Conservation (phyloP, 2,329 filamentous ascomycete species). For the Coniochaeta sp. region DNA sequence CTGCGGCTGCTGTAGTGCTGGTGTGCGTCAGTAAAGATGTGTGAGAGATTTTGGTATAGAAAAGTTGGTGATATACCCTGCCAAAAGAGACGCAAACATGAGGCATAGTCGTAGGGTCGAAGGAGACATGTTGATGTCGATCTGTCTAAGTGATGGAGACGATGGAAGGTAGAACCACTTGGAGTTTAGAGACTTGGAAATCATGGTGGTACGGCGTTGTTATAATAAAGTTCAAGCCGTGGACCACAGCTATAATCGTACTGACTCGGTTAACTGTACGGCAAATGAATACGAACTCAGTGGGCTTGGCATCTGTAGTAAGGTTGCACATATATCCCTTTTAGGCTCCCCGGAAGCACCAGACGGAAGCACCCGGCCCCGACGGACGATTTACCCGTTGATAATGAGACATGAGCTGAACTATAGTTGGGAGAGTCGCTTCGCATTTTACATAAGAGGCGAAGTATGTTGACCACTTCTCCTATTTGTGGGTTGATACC, state of each 20-base stretch:
- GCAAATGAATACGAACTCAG: neutral
- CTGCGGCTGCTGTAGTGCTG: neutral
- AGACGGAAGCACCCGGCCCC: neutral
- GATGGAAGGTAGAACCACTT: no score
- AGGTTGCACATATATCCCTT: neutral
- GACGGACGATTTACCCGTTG: neutral
- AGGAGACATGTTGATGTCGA: neutral
- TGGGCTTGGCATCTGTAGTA: neutral
- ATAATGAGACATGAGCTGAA: neutral
- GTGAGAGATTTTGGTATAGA: neutral
- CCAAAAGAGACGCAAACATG: neutral
- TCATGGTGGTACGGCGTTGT: no score
- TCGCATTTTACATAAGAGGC: no score
- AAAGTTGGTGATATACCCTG: neutral
- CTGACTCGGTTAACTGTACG: neutral
- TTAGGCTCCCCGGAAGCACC: neutral
- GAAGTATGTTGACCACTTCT: no score
- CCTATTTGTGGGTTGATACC: no score
- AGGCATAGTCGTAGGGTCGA: neutral
- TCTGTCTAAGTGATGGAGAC: no score
- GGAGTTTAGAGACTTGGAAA: no score
- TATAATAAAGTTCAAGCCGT: no score
- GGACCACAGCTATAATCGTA: no score
- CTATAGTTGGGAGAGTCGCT: neutral
- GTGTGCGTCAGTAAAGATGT: neutral